Percentiles rank a stretch among this genome's conserved stretches.
Evolutionary conservation across 2,329 filamentous ascomycete species (phyloP).

Genomic region (Xenoacremonium recifei): DNA sequence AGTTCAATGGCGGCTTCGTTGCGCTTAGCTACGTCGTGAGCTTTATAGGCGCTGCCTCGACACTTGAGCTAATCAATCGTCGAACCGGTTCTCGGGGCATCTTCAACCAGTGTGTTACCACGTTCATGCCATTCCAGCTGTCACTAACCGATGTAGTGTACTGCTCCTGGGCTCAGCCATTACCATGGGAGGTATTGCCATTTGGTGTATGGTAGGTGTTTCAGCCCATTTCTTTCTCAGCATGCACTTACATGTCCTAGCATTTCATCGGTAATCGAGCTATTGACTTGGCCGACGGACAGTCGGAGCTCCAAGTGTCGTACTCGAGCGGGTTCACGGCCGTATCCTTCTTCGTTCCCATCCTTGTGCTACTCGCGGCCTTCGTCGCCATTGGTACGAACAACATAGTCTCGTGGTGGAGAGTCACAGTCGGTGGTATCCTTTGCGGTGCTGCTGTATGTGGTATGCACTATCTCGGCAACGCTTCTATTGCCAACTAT

Average conservation of each 20-base stretch:
- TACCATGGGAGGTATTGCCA: constrained; percentile 71
- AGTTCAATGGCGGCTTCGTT: constrained; percentile 61
- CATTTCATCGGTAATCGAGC: constrained; percentile 73
- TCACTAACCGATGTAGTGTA: constrained; percentile 49
- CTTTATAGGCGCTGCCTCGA: constrained; percentile 73
- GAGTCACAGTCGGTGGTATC: constrained; percentile 61
- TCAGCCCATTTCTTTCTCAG: neutral
- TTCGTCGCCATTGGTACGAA: constrained; percentile 67
- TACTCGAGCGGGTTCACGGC: constrained; percentile 73
- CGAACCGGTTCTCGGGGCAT: constrained; percentile 67
- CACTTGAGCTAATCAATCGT: constrained; percentile 77
- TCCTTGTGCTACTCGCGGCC: constrained; percentile 69
- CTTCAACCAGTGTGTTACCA: constrained; percentile 62
- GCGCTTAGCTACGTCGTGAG: constrained; percentile 75
- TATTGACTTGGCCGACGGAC: constrained; percentile 65
- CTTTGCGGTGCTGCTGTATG: constrained; percentile 74
- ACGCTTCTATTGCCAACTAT: constrained; percentile 79
- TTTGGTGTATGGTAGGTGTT: constrained; percentile 64
- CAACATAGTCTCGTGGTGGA: constrained; percentile 55
- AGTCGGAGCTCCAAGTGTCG: constrained; percentile 63
- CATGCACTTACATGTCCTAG: constrained; percentile 11
- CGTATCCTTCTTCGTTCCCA: constrained; percentile 77
- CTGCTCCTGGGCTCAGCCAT: constrained; percentile 63
- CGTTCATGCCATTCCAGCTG: constrained; percentile 1
- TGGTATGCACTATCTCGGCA: constrained; percentile 87